A percentile compares a stretch with the other conserved stretches of the same genome.
Evolutionary conservation across 2,329 filamentous ascomycete species (phyloP).

Genomic region (Lachnum nothofagi): DNA sequence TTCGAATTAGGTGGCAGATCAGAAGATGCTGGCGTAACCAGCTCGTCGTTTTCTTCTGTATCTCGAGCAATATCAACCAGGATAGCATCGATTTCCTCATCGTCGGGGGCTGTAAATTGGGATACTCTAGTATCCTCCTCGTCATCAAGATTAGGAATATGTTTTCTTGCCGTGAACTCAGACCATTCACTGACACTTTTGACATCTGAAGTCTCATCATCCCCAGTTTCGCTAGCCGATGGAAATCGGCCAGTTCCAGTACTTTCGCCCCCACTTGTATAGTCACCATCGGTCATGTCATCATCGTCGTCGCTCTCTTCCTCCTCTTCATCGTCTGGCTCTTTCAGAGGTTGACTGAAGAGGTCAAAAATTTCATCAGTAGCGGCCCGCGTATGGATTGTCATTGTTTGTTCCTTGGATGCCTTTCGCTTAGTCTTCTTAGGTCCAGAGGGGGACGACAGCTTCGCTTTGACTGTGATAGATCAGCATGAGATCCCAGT

Average conservation of each 20-base stretch:
- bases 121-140: slow-evolving; percentile 38
- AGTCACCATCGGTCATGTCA: slow-evolving; percentile 62
- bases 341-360: slow-evolving; percentile 76
- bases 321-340: slow-evolving; percentile 33
- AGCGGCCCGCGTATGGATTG: slow-evolving; percentile 87
- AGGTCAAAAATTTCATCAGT: slow-evolving; percentile 97
- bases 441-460: slow-evolving; percentile 80
- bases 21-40: slow-evolving; percentile 43
- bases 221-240: slow-evolving; percentile 59
- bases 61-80: slow-evolving; percentile 33
- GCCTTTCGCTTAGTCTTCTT: slow-evolving; percentile 68
- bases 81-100: slow-evolving; percentile 30
- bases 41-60: slow-evolving; percentile 37
- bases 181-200: slow-evolving; percentile 80
- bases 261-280: slow-evolving; percentile 81
- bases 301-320: slow-evolving; percentile 57
- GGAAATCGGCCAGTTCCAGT: slow-evolving; percentile 71
- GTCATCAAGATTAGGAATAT: slow-evolving; percentile 50
- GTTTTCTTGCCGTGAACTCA: slow-evolving; percentile 71
- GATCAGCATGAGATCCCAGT: slow-evolving; percentile 28
- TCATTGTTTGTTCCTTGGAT: slow-evolving; percentile 87
- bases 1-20: slow-evolving; percentile 38
- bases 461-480: slow-evolving; percentile 75
- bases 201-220: slow-evolving; percentile 53
- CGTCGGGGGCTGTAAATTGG: slow-evolving; percentile 38